Base-by-base conservation (phyloP, 1,284 basidiomycete species). In the Sporisorium graminicola region DNA sequence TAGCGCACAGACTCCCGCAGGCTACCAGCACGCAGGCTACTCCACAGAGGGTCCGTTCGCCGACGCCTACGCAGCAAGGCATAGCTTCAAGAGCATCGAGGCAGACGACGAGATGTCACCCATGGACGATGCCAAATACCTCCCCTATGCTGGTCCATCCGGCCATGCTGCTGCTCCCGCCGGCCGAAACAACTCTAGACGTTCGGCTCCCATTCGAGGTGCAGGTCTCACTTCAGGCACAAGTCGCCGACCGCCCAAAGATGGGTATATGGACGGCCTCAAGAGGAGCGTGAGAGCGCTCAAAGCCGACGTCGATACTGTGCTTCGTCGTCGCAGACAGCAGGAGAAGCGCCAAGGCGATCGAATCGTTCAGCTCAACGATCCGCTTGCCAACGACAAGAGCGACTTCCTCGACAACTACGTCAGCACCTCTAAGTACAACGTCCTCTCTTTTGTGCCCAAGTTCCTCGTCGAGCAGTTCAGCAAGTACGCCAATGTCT, bases 401-500 rank as follows among this genome's bases (percentile, higher is more conserved):
- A 58, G 73, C 58, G 60, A 74, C 27, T 85, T 81, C 65, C 60
- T 77, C 52, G 83, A 84, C 74, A 99, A 99, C 87, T 92, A 92
- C 73, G 92, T 99, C 56, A 93, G 92, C 49, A 98, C 97, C 22
- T 94, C 92, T 88, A 99, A 99, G 87, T 99, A 98, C 88, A 98
- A 95, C 82, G 77, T 92, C 40, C 89, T 89, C 35, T 93, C 93
- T 0, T 99, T 99, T 87, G 76, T 95, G 12, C 95, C 94, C 56
- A 98, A 98, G 86, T 99, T 99, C 87, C 86, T 99, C 65, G 58
- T 74, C 55, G 95, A 98, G 86, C 95, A 98, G 91, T 97, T 98
- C 89, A 94, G 93, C 74, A 96, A 97, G 90, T 98, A 98, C 85
- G 97, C 97, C 80, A 99, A 99, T 86, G 73, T 99, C 70, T 99